Base-by-base conservation (phyloP, 768 basidiomycete genomes). In the Porpolomopsis calyptriformis region DNA sequence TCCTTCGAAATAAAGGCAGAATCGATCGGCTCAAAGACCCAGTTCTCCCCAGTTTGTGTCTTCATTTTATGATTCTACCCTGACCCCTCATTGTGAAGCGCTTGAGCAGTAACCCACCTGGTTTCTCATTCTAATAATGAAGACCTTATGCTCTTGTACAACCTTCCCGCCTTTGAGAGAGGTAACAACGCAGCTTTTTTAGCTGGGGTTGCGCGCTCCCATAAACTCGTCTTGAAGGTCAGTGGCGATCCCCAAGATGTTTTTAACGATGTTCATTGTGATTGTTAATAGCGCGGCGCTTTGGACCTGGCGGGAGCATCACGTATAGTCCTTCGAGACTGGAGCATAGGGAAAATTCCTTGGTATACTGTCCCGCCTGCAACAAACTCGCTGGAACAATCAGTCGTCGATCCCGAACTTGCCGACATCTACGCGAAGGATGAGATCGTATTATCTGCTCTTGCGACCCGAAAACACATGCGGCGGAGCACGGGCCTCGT, bases 91-190 rank as follows among this genome's bases (percentile, higher is more conserved):
- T 46, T 14, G 48, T 53, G 55, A 48, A 40, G 40, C 34, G 40
- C 43, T 50, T 26, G 43, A 35, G 18, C 51, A 86, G 88, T 85
- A 46, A 62, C 72, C 14, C 72, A 83, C 51, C 76, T 96, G 49
- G 70, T 92, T 19, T 60, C 74, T 29, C 76, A 78, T 22, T 77
- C 85, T 2, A 76, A 75, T 53, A 64, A 73, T 25, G 82, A 92
- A 57, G 92, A 94, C 60, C 70, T 96, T 34, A 92, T 93, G 85
- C 64, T 94, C n/a, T 66, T 80, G 40, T 94, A 93, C 66, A 80
- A 74, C 53, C 68, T 91, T 11, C 86, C 92, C 2, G 86, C 82
- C 6, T 92, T 93, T 60, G 53, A 73, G 7, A 68, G 69, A 37
- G 80, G 82, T 2, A 79, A 92, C 54, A 58, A 73, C 4, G 69